Conservation (phyloP, 257 asterid genomes). For the Petrea volubilis region DNA sequence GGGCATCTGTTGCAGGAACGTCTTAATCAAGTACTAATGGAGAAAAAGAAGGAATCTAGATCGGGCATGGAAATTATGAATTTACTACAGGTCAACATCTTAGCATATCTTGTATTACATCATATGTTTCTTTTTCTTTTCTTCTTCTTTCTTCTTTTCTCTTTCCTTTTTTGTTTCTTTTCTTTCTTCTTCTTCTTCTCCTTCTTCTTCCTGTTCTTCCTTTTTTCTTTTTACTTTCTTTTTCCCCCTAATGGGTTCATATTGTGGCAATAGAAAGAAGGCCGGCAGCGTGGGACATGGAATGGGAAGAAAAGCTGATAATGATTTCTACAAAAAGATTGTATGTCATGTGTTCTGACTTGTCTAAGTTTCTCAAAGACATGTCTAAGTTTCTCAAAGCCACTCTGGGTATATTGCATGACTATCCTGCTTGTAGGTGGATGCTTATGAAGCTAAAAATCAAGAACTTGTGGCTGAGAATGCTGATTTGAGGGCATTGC, state of each 20-base stretch:
- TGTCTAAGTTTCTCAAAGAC: no score
- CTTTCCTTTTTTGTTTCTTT: no score
- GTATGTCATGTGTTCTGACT: slow-evolving; percentile 53
- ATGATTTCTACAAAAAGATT: slow-evolving; percentile 89
- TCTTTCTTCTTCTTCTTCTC: no score
- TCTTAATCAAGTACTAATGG: slow-evolving; percentile 88
- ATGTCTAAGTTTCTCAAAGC: slow-evolving; percentile 18
- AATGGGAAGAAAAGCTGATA: slow-evolving; percentile 84
- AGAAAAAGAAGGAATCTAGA: slow-evolving; percentile 97
- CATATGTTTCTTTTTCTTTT: no score
- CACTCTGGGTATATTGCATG: neutral
- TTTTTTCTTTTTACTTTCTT: no score
- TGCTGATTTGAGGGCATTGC: slow-evolving; percentile 88
- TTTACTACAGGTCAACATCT: slow-evolving; percentile 72
- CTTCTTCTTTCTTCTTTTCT: no score
- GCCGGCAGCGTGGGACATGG: slow-evolving; percentile 99
- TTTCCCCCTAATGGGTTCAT: slow-evolving; percentile 23
- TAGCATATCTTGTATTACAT: slow-evolving; percentile 8
- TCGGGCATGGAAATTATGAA: slow-evolving; percentile 99
- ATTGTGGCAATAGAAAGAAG: slow-evolving; percentile 76
- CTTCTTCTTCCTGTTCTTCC: no score
- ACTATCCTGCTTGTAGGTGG: slow-evolving; percentile 65
- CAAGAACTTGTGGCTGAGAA: slow-evolving; percentile 93
- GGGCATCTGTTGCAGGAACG: slow-evolving; percentile 61
- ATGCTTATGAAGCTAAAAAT: slow-evolving; percentile 90